Evolutionary conservation across 306 rosid genomes (phyloP).

Genomic region (Cicer cuneatum): DNA sequence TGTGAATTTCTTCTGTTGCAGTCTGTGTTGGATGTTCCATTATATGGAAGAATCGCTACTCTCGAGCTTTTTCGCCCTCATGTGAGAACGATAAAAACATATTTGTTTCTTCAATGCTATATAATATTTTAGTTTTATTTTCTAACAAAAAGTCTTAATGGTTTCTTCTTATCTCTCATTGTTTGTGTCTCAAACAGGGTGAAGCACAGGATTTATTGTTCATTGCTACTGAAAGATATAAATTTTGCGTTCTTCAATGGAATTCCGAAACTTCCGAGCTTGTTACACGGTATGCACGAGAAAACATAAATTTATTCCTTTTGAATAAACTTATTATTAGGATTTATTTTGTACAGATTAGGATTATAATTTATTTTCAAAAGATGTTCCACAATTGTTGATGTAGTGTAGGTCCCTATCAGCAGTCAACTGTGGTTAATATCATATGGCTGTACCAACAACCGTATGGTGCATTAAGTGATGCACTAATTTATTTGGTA

Average conservation of each 20-base stretch:
- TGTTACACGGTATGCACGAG: slow-evolving; percentile 47
- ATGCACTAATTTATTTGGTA: not conserved
- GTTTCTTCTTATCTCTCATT: not conserved
- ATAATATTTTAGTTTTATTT: not conserved
- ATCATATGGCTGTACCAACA: not conserved
- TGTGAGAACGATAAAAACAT: slow-evolving; percentile 52
- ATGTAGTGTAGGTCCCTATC: not conserved
- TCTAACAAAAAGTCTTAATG: not conserved
- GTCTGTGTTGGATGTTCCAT: slow-evolving; percentile 93
- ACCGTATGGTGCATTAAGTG: not conserved
- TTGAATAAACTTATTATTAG: not conserved
- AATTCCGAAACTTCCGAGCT: slow-evolving; percentile 88
- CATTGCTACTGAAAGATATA: slow-evolving; percentile 96
- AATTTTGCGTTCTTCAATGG: slow-evolving; percentile 99
- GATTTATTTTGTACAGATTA: not conserved
- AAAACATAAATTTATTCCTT: not conserved
- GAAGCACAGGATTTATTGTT: slow-evolving; percentile 91
- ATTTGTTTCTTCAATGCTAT: not conserved
- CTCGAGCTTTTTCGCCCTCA: slow-evolving; percentile 96
- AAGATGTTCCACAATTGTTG: not conserved
- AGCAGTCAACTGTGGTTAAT: not conserved
- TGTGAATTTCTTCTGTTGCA: slow-evolving; percentile 45
- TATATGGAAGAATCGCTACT: slow-evolving; percentile 96
- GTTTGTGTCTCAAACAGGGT: slow-evolving; percentile 60
- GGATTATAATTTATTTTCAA: not conserved